Evolutionary conservation across 2,329 filamentous ascomycete species (phyloP).

Genomic region (Alternaria panax): DNA sequence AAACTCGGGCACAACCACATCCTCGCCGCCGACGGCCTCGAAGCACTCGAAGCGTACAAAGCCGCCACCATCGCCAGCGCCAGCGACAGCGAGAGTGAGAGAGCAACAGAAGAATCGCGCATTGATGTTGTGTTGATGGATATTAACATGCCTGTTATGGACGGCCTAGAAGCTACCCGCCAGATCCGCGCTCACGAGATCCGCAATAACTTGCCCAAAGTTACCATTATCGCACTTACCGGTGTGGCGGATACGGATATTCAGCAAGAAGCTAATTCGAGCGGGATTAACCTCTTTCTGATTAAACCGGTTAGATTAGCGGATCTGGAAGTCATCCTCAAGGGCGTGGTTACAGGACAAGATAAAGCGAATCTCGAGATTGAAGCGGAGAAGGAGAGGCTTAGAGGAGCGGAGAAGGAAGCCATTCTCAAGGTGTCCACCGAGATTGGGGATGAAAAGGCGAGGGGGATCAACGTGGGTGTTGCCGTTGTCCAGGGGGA

Average conservation of each 20-base stretch:
- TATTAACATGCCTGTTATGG: conserved; percentile 50
- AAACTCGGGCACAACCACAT: conserved; percentile 45
- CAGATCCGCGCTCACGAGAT: conserved; percentile 57
- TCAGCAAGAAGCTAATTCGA: conserved; percentile 59
- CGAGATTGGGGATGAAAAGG: conserved; percentile 1
- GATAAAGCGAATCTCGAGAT: conserved; percentile 32
- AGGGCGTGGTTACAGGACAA: conserved; percentile 42
- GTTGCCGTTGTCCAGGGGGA: conserved; percentile 9
- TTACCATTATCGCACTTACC: conserved; percentile 62
- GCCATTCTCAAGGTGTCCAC: conserved; percentile 5
- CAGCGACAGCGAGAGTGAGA: conserved; percentile 12
- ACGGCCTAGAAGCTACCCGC: conserved; percentile 51
- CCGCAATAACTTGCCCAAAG: conserved; percentile 50
- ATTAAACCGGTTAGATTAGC: conserved; percentile 61
- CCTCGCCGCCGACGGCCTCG: conserved; percentile 47
- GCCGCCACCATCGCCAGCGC: conserved; percentile 6
- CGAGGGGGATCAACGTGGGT: conserved; percentile 8
- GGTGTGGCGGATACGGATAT: conserved; percentile 60
- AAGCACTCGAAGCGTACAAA: conserved; percentile 46
- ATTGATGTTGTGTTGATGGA: conserved; percentile 48
- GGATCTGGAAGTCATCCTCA: conserved; percentile 53
- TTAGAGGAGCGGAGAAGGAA: conserved; percentile 5
- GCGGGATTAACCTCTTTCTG: conserved; percentile 63
- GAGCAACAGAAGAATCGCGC: conserved; percentile 14
- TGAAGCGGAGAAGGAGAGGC: conserved; percentile 17